Percentiles rank a stretch among this genome's conserved stretches.
Evolutionary conservation across 192 early-diverging fungal genomes (phyloP).

Genomic region (Chytriomyces sp.): DNA sequence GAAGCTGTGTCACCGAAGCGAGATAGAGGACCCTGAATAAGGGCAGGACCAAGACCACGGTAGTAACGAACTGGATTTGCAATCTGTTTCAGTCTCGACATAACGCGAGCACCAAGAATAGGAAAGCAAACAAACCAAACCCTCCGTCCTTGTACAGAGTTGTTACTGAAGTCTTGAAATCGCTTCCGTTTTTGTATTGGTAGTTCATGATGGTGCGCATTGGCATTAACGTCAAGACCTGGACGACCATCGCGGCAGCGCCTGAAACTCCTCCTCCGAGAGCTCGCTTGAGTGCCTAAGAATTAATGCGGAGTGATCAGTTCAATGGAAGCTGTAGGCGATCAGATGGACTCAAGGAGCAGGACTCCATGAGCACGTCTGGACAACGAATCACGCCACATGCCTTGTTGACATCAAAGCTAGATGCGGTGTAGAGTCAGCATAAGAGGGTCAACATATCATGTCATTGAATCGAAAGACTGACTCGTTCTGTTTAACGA

Average conservation of each 20-base stretch:
- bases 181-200: conserved; percentile 42
- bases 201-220: conserved; percentile 46
- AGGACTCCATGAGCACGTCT: not conserved
- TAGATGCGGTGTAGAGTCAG: too few relatives aligned
- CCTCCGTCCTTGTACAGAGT: conserved; percentile 51
- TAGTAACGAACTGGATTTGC: conserved; percentile 41
- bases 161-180: conserved; percentile 23
- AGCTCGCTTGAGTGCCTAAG: conserved; percentile 42
- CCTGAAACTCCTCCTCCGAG: conserved; percentile 47
- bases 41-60: conserved; percentile 42
- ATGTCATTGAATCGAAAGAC: too few relatives aligned
- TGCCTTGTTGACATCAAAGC: conserved; percentile 26
- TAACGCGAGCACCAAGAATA: not conserved
- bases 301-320: too few relatives aligned
- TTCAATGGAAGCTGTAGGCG: too few relatives aligned
- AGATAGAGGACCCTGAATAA: conserved; percentile 48
- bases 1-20: conserved; percentile 52
- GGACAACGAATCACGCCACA: too few relatives aligned
- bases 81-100: not conserved
- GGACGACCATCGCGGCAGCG: conserved; percentile 50
- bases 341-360: too few relatives aligned
- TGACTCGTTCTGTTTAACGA: too few relatives aligned
- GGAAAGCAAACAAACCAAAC: conserved; percentile 11
- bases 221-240: conserved; percentile 47
- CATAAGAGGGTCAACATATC: too few relatives aligned